A percentile compares a stretch with the other conserved stretches of the same genome.
Conservation (phyloP, 495 filamentous ascomycete species). For the Bacidia rubella region DNA sequence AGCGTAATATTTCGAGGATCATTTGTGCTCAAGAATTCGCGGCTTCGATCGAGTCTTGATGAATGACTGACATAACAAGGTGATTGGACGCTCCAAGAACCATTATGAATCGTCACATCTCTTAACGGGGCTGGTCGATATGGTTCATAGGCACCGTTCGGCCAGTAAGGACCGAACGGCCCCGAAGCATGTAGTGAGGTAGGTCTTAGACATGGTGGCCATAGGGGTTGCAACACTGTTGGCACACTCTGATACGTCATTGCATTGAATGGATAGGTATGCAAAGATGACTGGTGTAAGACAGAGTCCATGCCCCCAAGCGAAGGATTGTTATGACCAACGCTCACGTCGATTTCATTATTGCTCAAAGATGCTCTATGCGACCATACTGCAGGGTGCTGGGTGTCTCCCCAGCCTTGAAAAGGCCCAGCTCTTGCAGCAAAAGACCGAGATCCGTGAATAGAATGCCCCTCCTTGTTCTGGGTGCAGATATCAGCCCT, state of each 20-base stretch:
- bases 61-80: neutral
- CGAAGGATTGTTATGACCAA: neutral
- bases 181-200: conserved; percentile 61
- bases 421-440: neutral
- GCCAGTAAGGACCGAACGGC: conserved; percentile 65
- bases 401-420: neutral
- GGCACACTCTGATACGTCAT: conserved; percentile 44
- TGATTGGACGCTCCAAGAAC: neutral
- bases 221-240: conserved; percentile 54
- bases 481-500: neutral
- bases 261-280: conserved; percentile 28
- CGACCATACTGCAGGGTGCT: neutral
- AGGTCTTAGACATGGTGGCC: conserved; percentile 56
- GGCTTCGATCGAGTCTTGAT: neutral
- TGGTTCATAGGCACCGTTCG: conserved; percentile 62
- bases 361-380: neutral
- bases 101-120: conserved; percentile 37
- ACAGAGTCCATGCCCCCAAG: conserved; percentile 35
- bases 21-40: neutral
- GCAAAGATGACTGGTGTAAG: conserved; percentile 33
- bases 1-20: neutral
- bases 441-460: neutral
- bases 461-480: neutral
- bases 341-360: neutral
- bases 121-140: conserved; percentile 54